These are phyloP conservation scores for Oxyria digyna DNA, from an alignment of 148 eudicot genomes.

Conservation along the genomic window DNA sequence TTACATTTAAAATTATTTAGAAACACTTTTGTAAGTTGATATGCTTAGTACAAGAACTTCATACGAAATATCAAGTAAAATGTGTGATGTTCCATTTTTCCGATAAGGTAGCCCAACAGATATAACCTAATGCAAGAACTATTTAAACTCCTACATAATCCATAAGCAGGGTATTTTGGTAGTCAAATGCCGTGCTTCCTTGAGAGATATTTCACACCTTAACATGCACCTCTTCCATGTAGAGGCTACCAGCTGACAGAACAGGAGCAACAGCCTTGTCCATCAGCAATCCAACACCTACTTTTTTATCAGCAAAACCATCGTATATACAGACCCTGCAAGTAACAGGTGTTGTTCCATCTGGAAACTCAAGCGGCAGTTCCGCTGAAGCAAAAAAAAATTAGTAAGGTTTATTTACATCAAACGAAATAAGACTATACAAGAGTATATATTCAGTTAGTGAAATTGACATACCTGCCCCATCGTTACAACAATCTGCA, in stretches of 20 bases:
- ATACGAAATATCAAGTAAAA: background rate
- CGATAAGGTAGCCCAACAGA: background rate
- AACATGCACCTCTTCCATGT: constrained; percentile 93
- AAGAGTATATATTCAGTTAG: background rate
- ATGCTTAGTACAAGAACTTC: background rate
- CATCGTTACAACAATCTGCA: constrained; percentile 58
- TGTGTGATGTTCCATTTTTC: background rate
- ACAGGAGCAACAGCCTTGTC: constrained; percentile 83
- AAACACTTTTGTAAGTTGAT: background rate
- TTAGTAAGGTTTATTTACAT: background rate
- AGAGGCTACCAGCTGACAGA: constrained; percentile 63
- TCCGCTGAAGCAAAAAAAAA: constrained; percentile 34
- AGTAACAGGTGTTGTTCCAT: constrained; percentile 95
- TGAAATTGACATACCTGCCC: constrained; percentile 48
- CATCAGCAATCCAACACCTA: constrained; percentile 75
- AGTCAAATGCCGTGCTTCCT: background rate
- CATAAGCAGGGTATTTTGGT: background rate
- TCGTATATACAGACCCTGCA: constrained; percentile 90
- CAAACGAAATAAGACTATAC: background rate
- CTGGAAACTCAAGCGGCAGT: constrained; percentile 90
- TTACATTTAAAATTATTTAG: background rate
- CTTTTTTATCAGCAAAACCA: constrained; percentile 72
- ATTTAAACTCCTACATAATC: background rate
- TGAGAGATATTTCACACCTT: constrained; percentile 45
- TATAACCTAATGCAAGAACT: background rate